A percentile compares a stretch with the other conserved stretches of the same genome.
Evolutionary conservation across 176 grass and related monocot species (phyloP).

Genomic region (Hordeum vulgare): DNA sequence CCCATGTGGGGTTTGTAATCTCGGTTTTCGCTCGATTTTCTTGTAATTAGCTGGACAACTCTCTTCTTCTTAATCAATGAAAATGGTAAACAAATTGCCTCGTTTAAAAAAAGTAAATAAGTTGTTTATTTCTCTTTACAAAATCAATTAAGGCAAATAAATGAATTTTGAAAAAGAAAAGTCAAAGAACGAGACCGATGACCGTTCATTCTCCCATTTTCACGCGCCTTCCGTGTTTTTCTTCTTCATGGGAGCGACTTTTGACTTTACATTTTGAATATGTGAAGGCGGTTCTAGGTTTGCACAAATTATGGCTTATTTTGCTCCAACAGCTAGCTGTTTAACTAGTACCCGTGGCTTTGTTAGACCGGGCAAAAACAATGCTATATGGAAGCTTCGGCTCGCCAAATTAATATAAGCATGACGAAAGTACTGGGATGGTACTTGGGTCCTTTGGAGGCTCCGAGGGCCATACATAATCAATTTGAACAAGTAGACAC

Average conservation of each 20-base stretch:
- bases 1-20: too few species aligned
- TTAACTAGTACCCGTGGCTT: not conserved
- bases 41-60: too few species aligned
- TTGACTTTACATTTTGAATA: constrained; percentile 4
- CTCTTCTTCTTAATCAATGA: too few species aligned
- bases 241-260: not conserved
- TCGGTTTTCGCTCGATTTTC: too few species aligned
- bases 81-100: too few species aligned
- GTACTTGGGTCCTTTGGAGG: constrained; percentile 27
- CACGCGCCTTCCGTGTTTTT: too few species aligned
- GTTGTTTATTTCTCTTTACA: too few species aligned
- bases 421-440: not conserved
- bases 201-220: too few species aligned
- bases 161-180: too few species aligned
- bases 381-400: not conserved
- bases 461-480: not conserved
- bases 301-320: not conserved
- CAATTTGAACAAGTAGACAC: not conserved
- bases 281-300: not conserved
- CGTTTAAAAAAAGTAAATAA: too few species aligned
- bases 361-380: not conserved
- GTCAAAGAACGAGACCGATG: too few species aligned
- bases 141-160: too few species aligned
- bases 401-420: not conserved
- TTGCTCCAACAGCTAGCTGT: not conserved